phyloP scores from a whole-genome alignment of 2,329 filamentous ascomycete species.

The Trichoderma endophyticum region DNA sequence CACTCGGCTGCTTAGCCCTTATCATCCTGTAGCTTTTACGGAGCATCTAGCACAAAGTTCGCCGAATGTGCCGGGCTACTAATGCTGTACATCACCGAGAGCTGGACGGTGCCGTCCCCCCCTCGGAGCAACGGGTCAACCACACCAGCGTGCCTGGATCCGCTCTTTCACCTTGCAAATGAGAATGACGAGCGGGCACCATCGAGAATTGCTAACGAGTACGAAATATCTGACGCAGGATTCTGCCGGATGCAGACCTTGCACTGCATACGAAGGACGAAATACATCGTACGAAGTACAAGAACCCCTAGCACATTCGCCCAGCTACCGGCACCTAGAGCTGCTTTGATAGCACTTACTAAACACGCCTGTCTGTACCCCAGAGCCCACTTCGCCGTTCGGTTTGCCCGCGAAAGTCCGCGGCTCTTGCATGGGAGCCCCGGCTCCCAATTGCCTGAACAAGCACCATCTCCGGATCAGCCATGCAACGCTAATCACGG shows the following conservation, averaged over 20 bases:
- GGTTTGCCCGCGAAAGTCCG: constrained; percentile 21
- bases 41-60: background rate
- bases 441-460: constrained; percentile 22
- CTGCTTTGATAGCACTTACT: constrained; percentile 1
- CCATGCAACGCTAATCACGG: constrained; percentile 19
- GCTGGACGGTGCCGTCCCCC: constrained; percentile 1
- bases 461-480: constrained; percentile 24
- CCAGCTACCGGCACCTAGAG: background rate
- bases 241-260: background rate
- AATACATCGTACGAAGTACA: background rate
- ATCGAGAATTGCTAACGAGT: background rate
- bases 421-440: constrained; percentile 18
- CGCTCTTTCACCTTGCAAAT: background rate
- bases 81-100: background rate
- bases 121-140: background rate
- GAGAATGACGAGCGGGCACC: background rate
- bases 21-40: background rate
- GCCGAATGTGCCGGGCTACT: constrained; percentile 9
- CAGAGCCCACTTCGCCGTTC: constrained; percentile 11
- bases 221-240: background rate
- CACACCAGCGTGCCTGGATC: background rate
- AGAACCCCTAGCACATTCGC: background rate
- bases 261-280: background rate
- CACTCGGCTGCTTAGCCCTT: background rate
- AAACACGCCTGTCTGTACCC: constrained; percentile 10